A percentile compares a stretch with the other conserved stretches of the same genome.
Conservation (phyloP, 768 basidiomycete genomes). For the Kwoniella sp. region DNA sequence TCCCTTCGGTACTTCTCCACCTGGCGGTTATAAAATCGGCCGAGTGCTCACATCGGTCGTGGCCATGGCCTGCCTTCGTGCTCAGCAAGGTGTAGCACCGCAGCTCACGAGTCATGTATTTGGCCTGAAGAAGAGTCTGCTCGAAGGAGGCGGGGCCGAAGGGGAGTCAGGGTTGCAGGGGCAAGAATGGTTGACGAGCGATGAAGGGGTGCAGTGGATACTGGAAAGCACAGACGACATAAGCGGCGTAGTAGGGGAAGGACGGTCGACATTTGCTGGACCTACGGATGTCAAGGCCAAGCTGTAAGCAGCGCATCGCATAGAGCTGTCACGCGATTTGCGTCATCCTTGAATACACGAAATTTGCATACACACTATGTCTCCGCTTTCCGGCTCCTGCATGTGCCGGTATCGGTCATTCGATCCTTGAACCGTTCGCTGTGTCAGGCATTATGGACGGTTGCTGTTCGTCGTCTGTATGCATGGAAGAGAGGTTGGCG, state of each 20-base stretch:
- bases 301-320: not conserved
- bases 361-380: too few relatives aligned
- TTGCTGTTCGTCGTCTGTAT: too few relatives aligned
- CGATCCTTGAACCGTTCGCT: too few relatives aligned
- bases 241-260: constrained; percentile 68
- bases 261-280: constrained; percentile 43
- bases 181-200: constrained; percentile 74
- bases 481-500: too few relatives aligned
- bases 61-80: constrained; percentile 79
- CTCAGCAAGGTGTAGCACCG: constrained; percentile 80
- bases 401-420: too few relatives aligned
- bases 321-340: not conserved
- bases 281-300: constrained; percentile 1
- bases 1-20: constrained; percentile 30
- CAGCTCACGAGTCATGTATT: constrained; percentile 87
- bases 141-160: constrained; percentile 63
- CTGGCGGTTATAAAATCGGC: constrained; percentile 60
- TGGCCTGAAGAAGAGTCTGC: constrained; percentile 71
- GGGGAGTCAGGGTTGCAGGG: constrained; percentile 58
- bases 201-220: constrained; percentile 88
- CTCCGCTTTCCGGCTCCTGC: too few relatives aligned
- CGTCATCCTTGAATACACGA: too few relatives aligned
- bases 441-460: too few relatives aligned
- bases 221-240: constrained; percentile 79
- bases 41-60: constrained; percentile 81